These are phyloP conservation scores for Geosiphon pyriformis DNA, from an alignment of 192 early-diverging fungal genomes.

Conservation along the genomic window DNA sequence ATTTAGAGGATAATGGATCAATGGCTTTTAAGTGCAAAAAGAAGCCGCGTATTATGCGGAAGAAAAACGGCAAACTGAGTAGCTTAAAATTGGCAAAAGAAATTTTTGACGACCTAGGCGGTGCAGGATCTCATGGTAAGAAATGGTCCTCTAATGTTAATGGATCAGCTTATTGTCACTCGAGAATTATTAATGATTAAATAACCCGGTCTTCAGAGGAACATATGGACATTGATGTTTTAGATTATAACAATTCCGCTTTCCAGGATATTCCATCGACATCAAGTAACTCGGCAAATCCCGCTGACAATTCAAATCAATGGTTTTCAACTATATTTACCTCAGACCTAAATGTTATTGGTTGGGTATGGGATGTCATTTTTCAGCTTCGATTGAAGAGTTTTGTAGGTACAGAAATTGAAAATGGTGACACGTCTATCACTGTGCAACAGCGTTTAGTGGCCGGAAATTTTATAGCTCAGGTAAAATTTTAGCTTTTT, in stretches of 20 bases:
- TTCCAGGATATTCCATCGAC: neutral
- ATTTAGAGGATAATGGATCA: constrained; percentile 8
- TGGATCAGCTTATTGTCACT: too few species aligned
- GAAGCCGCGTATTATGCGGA: constrained; percentile 27
- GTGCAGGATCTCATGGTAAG: constrained; percentile 24
- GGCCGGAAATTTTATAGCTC: constrained; percentile 39
- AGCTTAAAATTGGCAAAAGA: constrained; percentile 28
- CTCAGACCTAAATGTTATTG: constrained; percentile 28
- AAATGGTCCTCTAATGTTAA: too few species aligned
- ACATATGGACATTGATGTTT: constrained; percentile 20
- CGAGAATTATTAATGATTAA: too few species aligned
- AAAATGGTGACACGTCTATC: constrained; percentile 23
- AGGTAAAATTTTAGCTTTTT: constrained; percentile 25
- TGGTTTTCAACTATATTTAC: constrained; percentile 5
- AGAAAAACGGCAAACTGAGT: constrained; percentile 25
- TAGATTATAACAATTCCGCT: neutral
- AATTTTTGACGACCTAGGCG: constrained; percentile 22
- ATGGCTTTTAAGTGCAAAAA: constrained; percentile 23
- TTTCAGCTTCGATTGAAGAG: constrained; percentile 28
- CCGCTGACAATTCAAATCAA: neutral
- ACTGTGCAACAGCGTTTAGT: constrained; percentile 43
- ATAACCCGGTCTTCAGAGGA: too few species aligned
- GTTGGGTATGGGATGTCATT: constrained; percentile 42
- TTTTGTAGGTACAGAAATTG: constrained; percentile 33
- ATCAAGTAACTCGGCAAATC: neutral